These are phyloP conservation scores for Phytophthora ohioensis DNA, from an alignment of 352 stramenopile genomes.

Conservation along the genomic window DNA sequence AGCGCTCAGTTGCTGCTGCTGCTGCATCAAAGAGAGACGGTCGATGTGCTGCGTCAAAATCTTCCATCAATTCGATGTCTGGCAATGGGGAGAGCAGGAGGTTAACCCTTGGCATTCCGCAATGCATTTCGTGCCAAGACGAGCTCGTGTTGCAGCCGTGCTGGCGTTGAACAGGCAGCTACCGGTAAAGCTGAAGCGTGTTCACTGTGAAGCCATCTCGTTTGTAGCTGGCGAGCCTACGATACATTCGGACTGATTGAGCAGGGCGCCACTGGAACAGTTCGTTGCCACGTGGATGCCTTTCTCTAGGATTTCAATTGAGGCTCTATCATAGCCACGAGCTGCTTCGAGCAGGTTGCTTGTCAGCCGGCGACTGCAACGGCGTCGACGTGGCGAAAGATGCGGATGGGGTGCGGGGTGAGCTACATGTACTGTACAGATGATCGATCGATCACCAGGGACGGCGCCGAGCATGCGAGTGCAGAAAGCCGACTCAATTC, in stretches of 20 bases:
- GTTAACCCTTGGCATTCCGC: not conserved
- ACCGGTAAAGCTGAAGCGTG: conserved; percentile 1
- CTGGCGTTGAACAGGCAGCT: not conserved
- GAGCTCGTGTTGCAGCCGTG: not conserved
- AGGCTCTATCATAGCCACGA: not conserved
- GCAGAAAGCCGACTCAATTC: conserved; percentile 20
- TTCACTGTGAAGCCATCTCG: not conserved
- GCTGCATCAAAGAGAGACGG: not conserved
- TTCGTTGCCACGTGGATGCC: conserved; percentile 25
- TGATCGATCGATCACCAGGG: conserved; percentile 5
- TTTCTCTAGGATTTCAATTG: conserved; percentile 12
- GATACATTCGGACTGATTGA: conserved; percentile 15
- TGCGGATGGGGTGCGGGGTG: conserved; percentile 18
- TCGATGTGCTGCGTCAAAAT: not conserved
- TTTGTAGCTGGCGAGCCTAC: not conserved
- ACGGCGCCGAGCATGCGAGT: conserved; percentile 16
- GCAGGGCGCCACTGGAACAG: conserved; percentile 15
- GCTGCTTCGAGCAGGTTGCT: conserved; percentile 4
- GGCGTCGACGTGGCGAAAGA: conserved; percentile 41
- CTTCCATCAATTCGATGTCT: not conserved
- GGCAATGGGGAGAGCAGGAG: not conserved
- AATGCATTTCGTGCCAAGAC: not conserved
- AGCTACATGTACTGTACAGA: not conserved
- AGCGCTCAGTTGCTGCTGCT: not conserved
- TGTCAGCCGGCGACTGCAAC: conserved; percentile 15